Percentiles rank a stretch among this genome's conserved stretches.
Evolutionary conservation across 805 yeast genomes (phyloP).

Genomic region (Barnettozyma sp.): DNA sequence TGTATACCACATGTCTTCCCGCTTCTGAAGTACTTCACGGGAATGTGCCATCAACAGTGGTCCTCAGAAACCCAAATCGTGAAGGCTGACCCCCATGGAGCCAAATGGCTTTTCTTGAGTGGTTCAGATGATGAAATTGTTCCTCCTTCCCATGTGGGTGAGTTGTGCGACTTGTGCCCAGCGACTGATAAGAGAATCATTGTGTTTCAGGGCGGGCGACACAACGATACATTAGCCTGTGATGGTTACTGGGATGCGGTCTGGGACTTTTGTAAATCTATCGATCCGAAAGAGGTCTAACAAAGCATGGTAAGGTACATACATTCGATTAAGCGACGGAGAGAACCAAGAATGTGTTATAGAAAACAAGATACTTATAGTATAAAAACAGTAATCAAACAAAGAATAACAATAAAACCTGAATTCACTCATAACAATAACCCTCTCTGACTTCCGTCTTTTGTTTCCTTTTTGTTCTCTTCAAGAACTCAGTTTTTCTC

Average conservation of each 20-base stretch:
- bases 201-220: slow-evolving; percentile 55
- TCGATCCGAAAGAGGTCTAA: slow-evolving; percentile 11
- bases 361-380: no score
- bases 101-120: slow-evolving; percentile 56
- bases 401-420: no score
- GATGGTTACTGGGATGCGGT: slow-evolving; percentile 73
- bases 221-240: slow-evolving; percentile 77
- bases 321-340: no score
- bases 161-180: slow-evolving; percentile 46
- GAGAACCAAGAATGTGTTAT: no score
- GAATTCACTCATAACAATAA: no score
- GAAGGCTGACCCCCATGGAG: slow-evolving; percentile 44
- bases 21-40: slow-evolving; percentile 44
- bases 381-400: no score
- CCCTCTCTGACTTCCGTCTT: no score
- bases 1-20: slow-evolving; percentile 74
- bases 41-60: slow-evolving; percentile 77
- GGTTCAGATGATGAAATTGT: slow-evolving; percentile 84
- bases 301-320: no score
- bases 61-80: slow-evolving; percentile 58
- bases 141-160: slow-evolving; percentile 77
- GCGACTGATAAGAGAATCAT: slow-evolving; percentile 45
- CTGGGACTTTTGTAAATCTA: slow-evolving; percentile 42
- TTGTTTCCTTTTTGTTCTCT: no score
- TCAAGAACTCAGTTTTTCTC: no score